phyloP scores from a whole-genome alignment of 768 basidiomycete genomes.

The Leucocoprinus leucothites region DNA sequence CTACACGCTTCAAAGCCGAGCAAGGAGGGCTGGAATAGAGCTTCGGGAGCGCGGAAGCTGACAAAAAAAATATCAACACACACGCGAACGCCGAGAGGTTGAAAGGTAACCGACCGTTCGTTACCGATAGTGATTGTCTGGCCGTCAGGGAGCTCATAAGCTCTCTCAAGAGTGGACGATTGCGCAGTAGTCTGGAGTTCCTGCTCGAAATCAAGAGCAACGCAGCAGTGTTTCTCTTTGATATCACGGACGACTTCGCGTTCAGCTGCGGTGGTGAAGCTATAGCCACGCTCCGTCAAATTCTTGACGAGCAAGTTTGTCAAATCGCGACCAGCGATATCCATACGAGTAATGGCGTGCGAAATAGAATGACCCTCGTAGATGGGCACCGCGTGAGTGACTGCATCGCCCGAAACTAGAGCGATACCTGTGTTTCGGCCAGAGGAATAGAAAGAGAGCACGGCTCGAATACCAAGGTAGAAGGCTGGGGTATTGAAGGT shows the following conservation, averaged over 20 bases:
- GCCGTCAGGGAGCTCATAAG: slow-evolving; percentile 88
- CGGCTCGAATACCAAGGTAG: slow-evolving; percentile 90
- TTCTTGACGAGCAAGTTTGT: slow-evolving; percentile 83
- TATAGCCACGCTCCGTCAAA: slow-evolving; percentile 87
- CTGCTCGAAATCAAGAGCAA: slow-evolving; percentile 92
- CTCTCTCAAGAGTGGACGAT: slow-evolving; percentile 88
- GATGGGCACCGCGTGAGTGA: slow-evolving; percentile 93
- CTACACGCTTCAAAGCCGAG: slow-evolving; percentile 86
- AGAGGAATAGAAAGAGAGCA: slow-evolving; percentile 88
- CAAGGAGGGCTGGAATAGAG: slow-evolving; percentile 93
- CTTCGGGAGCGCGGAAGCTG: slow-evolving; percentile 90
- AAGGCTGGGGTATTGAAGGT: slow-evolving; percentile 92
- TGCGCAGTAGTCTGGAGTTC: slow-evolving; percentile 89
- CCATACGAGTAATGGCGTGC: slow-evolving; percentile 90
- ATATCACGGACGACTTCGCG: slow-evolving; percentile 95
- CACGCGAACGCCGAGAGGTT: slow-evolving; percentile 43
- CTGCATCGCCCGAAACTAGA: slow-evolving; percentile 94
- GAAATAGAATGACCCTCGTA: slow-evolving; percentile 93
- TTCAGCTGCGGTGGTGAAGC: slow-evolving; percentile 92
- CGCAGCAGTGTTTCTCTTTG: slow-evolving; percentile 97
- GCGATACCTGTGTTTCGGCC: slow-evolving; percentile 95
- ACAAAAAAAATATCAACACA: slow-evolving; percentile 45
- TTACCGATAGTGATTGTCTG: slow-evolving; percentile 95
- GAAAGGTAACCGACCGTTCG: slow-evolving; percentile 68
- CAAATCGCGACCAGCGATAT: slow-evolving; percentile 90